phyloP scores from a whole-genome alignment of 2,329 filamentous ascomycete species.

The Cladosporium sp. region DNA sequence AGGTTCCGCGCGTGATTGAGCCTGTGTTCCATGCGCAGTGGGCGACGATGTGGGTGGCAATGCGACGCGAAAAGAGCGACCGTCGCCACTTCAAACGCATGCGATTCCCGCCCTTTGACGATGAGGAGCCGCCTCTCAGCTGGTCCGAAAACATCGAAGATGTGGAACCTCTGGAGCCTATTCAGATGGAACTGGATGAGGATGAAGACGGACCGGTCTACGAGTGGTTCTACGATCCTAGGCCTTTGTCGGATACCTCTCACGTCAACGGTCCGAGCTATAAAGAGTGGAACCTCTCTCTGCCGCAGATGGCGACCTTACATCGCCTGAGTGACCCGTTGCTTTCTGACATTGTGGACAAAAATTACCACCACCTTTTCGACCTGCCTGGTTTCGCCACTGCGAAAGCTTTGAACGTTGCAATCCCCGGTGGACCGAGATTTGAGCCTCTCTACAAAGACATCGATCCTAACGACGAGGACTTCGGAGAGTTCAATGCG shows the following conservation, averaged over 20 bases:
- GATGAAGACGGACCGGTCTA: constrained; percentile 84
- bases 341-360: constrained; percentile 84
- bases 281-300: constrained; percentile 84
- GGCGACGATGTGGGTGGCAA: constrained; percentile 99
- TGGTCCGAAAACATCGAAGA: constrained; percentile 99
- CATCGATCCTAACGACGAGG: constrained; percentile 96
- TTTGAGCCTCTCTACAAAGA: constrained; percentile 98
- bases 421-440: constrained; percentile 91
- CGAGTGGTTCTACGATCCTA: constrained; percentile 97
- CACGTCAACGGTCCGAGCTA: constrained; percentile 97
- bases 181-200: constrained; percentile 97
- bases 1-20: constrained; percentile 92
- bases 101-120: constrained; percentile 97
- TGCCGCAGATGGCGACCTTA: constrained; percentile 93
- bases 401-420: constrained; percentile 93
- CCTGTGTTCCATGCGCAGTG: constrained; percentile 97
- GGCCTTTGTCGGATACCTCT: constrained; percentile 79
- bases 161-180: constrained; percentile 92
- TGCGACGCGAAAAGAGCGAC: constrained; percentile 97
- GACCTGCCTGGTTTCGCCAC: constrained; percentile 92
- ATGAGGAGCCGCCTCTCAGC: constrained; percentile 93
- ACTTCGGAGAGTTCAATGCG: constrained; percentile 98
- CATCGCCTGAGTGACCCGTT: constrained; percentile 88
- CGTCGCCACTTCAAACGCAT: constrained; percentile 95
- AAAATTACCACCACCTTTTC: constrained; percentile 98